Percentiles rank a stretch among this genome's conserved stretches.
Evolutionary conservation across 208 protist genomes (phyloP).

Genomic region (Acanthamoeba castellanii): DNA sequence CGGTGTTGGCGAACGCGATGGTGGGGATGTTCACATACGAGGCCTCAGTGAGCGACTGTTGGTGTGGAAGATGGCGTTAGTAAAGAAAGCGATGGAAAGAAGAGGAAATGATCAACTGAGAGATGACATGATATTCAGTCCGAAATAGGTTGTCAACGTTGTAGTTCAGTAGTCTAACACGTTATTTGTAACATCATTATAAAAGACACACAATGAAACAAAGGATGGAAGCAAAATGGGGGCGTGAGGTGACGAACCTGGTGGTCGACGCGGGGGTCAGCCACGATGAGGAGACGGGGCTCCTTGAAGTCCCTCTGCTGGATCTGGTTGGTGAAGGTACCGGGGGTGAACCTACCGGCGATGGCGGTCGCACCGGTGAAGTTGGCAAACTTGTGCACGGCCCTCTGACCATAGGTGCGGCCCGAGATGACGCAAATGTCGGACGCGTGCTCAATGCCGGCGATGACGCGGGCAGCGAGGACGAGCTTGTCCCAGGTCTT

Average conservation of each 20-base stretch:
- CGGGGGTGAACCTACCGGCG: constrained; percentile 97
- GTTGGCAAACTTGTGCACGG: constrained; percentile 98
- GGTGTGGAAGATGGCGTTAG: not conserved
- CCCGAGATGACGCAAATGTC: constrained; percentile 98
- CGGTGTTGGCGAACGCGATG: constrained; percentile 99
- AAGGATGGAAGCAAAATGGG: not conserved
- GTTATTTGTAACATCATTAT: not conserved
- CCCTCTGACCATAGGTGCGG: constrained; percentile 95
- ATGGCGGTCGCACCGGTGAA: constrained; percentile 93
- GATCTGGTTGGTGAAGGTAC: constrained; percentile 99
- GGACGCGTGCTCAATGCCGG: constrained; percentile 98
- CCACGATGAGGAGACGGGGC: constrained; percentile 98
- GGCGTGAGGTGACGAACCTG: constrained; percentile 87
- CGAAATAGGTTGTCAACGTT: not conserved
- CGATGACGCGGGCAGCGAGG: constrained; percentile 98
- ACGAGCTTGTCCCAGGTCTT: constrained; percentile 99
- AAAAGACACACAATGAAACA: not conserved
- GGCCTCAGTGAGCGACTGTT: constrained; percentile 95
- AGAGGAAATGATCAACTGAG: no score
- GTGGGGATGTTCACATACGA: constrained; percentile 99
- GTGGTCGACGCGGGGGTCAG: constrained; percentile 97
- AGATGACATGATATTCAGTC: not conserved
- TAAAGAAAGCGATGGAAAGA: no score
- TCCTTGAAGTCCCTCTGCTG: constrained; percentile 97
- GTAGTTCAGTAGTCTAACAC: not conserved